These are phyloP conservation scores for Phytomonas sp. DNA, from an alignment of 208 protist species.

Conservation along the genomic window DNA sequence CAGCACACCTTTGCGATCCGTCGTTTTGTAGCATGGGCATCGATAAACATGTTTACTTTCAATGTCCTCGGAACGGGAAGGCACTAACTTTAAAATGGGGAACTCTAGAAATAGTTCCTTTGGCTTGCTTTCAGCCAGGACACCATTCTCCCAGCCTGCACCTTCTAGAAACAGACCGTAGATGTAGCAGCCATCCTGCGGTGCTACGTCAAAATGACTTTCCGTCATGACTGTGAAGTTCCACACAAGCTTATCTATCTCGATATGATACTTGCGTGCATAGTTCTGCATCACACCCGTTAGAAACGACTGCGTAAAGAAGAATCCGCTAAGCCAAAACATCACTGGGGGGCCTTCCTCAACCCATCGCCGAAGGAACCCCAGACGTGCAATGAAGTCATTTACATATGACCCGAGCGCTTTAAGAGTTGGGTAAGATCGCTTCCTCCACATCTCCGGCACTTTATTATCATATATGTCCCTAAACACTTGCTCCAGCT, in stretches of 20 bases:
- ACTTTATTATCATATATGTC: constrained; percentile 91
- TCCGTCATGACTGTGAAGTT: constrained; percentile 84
- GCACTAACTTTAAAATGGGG: constrained; percentile 68
- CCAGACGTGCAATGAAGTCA: constrained; percentile 90
- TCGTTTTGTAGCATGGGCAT: constrained; percentile 95
- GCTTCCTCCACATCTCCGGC: constrained; percentile 81
- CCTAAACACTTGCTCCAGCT: constrained; percentile 94
- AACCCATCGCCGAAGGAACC: constrained; percentile 89
- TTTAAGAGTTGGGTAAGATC: constrained; percentile 96
- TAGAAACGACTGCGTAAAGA: constrained; percentile 96
- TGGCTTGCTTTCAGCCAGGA: constrained; percentile 81
- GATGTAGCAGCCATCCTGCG: constrained; percentile 84
- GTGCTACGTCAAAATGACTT: constrained; percentile 29
- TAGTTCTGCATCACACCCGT: constrained; percentile 96
- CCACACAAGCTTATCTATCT: constrained; percentile 96
- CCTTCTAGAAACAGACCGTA: constrained; percentile 88
- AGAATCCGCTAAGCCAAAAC: constrained; percentile 96
- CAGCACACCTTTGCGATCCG: constrained; percentile 88
- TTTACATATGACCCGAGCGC: constrained; percentile 93
- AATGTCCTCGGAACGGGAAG: constrained; percentile 45
- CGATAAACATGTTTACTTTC: constrained; percentile 53
- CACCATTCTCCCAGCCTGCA: constrained; percentile 72
- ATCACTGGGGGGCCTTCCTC: constrained; percentile 70
- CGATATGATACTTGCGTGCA: constrained; percentile 92
- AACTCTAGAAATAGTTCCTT: constrained; percentile 90